Evolutionary conservation across 352 stramenopile genomes (phyloP), one percentile per base, ranked within the genome.

Genomic region (Globisporangium nagaii): DNA sequence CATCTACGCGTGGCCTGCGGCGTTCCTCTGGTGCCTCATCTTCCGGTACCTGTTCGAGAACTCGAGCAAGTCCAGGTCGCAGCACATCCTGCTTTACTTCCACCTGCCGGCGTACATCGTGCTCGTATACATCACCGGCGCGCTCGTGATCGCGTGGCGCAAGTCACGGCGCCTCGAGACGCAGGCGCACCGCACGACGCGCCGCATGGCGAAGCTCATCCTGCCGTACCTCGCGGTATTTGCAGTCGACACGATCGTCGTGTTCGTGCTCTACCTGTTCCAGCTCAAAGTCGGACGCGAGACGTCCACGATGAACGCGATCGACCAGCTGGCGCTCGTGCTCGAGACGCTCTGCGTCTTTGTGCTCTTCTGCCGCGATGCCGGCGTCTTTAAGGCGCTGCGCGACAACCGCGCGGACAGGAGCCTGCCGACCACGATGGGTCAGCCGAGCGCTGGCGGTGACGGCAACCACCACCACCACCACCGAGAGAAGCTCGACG

Each of bases 141-240:
- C 79, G 12, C 61, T 93, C 15, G 65, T 82, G 41, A 55, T 88
- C 40, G 77, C 79, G 39, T 88, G 84, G 78, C 67, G 73, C 8
- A 85, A 85, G 20, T 87, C 79, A 8, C 71, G 84, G 0, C 68
- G 82, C 5, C 78, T 93, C 19, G 84, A 93, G 60, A 78, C 69
- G 1, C 81, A 88, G 37, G 84, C 84, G 6, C 84, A 93, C 56
- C 71, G 70, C 11, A 90, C 84, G 19, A 93, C 84, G 31, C 68
- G 79, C 9, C 68, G 69, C 45, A 93, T 93, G 84, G 79, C 84
- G n/a, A 88, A 90, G 58, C 78, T 82, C 48, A 93, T 93, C 45
- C 31, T 90, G 50, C 84, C 84, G 2, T 93, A 90, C 58, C 60
- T 93, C 6, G 70, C 64, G 0, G 68, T 93, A 1, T 93, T 92